Evolutionary conservation across 108 stramenopile species (phyloP), one percentile per base, ranked within the genome.

Genomic region (Skeletonema marinoi): DNA sequence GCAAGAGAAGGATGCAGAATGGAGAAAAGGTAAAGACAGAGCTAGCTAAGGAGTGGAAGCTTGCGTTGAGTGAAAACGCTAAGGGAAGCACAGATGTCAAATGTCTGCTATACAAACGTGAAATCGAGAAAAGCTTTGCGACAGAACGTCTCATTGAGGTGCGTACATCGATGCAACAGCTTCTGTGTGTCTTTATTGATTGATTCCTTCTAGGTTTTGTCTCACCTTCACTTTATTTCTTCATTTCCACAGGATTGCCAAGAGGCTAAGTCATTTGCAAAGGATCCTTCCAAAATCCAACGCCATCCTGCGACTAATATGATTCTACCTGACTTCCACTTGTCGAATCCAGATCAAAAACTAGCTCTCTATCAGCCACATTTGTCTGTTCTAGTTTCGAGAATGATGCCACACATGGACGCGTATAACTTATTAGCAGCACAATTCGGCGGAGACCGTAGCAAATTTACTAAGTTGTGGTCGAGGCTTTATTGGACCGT

Each of bases 1-100:
- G 58, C 86, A 93, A 67, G 96, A 99, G 78, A 99, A 99, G 83
- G 98, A 99, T 74, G 61, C 31, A 21, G 99, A 98, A 76, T 98
- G 98, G 99, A 67, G 97, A 36, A 36, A 89, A 83, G 66, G 84
- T 87, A 11, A 91, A 90, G 65, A 80, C 66, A 41, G 90, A 89
- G 36, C 39, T 90, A 44, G 76, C 68, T 46, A 66, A 88, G 31
- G 84, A 84, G 65, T 96, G 93, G 93, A 91, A 85, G 36, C 61
- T 68, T 14, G 48, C 74, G n/a, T 62, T 75, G n/a, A 88, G 83
- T 63, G 82, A 85, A 12, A 90, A 93, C 70, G 85, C 82, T 54
- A 82, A 80, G 60, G 92, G 92, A 5, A 88, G 89, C 59, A 63
- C 90, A 56, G 92, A 96, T 76, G 64, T 84, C 10, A 75, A 74